These are phyloP conservation scores for Globisporangium camurandrum DNA, from an alignment of 352 stramenopile species.

Conservation along the genomic window DNA sequence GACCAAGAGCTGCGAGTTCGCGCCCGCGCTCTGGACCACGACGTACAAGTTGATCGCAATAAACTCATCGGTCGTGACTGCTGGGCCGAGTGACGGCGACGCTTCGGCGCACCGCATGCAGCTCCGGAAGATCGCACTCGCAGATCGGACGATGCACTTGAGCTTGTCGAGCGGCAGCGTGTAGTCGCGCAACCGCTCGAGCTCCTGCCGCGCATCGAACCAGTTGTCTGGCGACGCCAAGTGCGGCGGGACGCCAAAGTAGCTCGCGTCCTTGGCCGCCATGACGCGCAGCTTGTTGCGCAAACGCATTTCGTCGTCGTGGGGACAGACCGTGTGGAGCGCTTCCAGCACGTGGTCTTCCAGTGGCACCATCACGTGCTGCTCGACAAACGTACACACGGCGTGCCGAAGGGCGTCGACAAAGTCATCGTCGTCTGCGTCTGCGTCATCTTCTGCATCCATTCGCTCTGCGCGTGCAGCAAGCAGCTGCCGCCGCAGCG, in stretches of 20 bases:
- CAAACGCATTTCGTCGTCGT: constrained; percentile 35
- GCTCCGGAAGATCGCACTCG: constrained; percentile 40
- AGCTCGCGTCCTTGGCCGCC: constrained; percentile 37
- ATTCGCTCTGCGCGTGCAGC: constrained; percentile 21
- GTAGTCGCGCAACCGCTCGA: constrained; percentile 46
- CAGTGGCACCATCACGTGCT: constrained; percentile 37
- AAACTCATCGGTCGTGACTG: constrained; percentile 60
- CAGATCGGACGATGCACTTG: constrained; percentile 56
- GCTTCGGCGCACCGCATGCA: constrained; percentile 22
- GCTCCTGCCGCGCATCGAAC: constrained; percentile 44
- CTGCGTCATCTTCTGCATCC: too few species aligned
- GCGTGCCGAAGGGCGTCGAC: constrained; percentile 51
- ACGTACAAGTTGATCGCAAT: constrained; percentile 56
- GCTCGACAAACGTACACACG: constrained; percentile 42
- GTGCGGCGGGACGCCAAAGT: constrained; percentile 46
- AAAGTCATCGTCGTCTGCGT: constrained; percentile 52
- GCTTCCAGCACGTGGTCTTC: constrained; percentile 60
- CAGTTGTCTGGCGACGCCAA: constrained; percentile 42
- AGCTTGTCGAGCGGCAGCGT: constrained; percentile 61
- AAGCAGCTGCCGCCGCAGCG: constrained; percentile 28
- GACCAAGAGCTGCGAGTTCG: constrained; percentile 34
- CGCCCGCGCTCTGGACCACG: constrained; percentile 27
- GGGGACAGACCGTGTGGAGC: constrained; percentile 36
- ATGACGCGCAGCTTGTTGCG: constrained; percentile 51
- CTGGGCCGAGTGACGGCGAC: constrained; percentile 21